Base-by-base conservation (phyloP, 768 basidiomycete species). In the Boletus sensibilis region DNA sequence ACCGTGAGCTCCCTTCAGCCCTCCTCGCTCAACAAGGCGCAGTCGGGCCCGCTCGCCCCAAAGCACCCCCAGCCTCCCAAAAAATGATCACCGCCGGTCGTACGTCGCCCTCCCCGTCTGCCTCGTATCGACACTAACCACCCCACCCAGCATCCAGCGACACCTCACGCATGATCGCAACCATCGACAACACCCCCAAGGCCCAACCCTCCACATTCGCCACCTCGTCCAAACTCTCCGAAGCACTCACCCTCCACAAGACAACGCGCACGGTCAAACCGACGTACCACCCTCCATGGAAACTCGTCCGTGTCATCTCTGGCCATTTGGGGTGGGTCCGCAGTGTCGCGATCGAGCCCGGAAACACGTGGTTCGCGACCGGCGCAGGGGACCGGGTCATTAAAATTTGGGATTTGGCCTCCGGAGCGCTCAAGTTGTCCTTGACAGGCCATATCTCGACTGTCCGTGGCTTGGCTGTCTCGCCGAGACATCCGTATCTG, bases 291-390 rank as follows among this genome's bases (percentile, higher is more conserved):
- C 84, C 97, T 7, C 90, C 86, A 60, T 98, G 96, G 97, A 97
- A 97, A 72, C 86, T 99, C 48, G 79, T 87, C 59, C 89, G 96
- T 47, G 97, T 99, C 64, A 98, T 99, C 56, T 97, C 94, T 1
- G 97, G 97, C 0, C 96, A 99, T 74, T 73, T 99, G 58, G 97
- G 97, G 11, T 99, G 97, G 97, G 96, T 99, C 16, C 84, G 97
- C 54, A 89, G 90, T 65, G 90, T 92, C 16, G 94, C 97, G 3
- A 94, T 99, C 37, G 97, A 98, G 73, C 96, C 96, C 11, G 97
- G 94, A 11, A 99, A 99, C 76, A 76, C 95, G 68, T 99, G 97
- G 97, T 98, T 99, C 61, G 97, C 92, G 2, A 94, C 94, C 0
- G 97, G 97, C 56, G 97, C 97, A 0, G 97, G 97, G 4, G 97